phyloP scores from a whole-genome alignment of 83 land plant species.

The Thuja plicata region DNA sequence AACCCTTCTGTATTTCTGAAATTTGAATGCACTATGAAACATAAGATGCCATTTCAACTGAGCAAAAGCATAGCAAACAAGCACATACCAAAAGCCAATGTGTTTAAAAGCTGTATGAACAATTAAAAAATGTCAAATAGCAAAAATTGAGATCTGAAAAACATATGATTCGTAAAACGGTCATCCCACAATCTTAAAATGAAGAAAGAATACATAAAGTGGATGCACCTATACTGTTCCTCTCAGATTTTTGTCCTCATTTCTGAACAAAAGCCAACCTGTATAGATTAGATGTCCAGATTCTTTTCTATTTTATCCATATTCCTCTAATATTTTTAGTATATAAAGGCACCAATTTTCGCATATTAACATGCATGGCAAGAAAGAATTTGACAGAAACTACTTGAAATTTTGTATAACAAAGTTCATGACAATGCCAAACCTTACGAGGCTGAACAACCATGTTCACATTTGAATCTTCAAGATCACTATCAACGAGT shows the following conservation, averaged over 20 bases:
- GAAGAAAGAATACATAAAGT: background rate
- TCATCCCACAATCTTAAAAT: background rate
- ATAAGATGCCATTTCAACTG: background rate
- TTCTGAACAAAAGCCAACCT: background rate
- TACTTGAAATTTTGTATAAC: background rate
- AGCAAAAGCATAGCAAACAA: background rate
- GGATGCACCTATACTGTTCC: background rate
- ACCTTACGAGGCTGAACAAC: slow-evolving; percentile 88
- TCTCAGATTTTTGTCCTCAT: background rate
- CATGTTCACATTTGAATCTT: slow-evolving; percentile 41
- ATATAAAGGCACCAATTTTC: background rate
- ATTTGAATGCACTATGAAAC: background rate
- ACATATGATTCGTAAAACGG: background rate
- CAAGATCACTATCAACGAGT: slow-evolving; percentile 52
- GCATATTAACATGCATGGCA: background rate
- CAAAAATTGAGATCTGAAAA: background rate
- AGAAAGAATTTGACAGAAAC: slow-evolving; percentile 1
- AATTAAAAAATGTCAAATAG: background rate
- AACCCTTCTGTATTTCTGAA: background rate
- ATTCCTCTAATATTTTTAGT: background rate
- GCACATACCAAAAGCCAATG: background rate
- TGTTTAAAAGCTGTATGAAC: background rate
- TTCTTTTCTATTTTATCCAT: background rate
- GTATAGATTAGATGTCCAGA: background rate
- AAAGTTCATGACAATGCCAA: background rate